Evolutionary conservation across 306 rosid species (phyloP).

Genomic region (Quercus agrifolia): DNA sequence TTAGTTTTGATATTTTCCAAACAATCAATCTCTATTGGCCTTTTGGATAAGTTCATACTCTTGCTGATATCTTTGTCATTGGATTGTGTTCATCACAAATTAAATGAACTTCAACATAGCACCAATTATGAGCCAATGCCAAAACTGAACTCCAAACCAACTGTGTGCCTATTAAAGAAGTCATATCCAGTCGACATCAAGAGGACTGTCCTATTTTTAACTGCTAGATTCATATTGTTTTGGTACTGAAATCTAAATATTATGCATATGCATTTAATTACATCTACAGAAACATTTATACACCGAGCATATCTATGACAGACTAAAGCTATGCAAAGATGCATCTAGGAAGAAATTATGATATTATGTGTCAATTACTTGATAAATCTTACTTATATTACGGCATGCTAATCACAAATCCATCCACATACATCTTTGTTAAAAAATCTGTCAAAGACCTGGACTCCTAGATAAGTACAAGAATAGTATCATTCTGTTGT

Average conservation of each 20-base stretch:
- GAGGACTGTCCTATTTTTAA: not conserved
- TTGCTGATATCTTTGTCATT: no score
- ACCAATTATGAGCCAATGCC: slow-evolving; percentile 14
- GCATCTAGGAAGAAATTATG: not conserved
- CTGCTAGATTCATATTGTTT: not conserved
- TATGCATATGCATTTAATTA: no score
- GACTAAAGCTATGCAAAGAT: not conserved
- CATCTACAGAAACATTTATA: not conserved
- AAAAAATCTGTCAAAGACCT: not conserved
- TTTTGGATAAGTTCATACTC: not conserved
- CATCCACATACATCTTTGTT: not conserved
- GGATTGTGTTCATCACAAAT: not conserved
- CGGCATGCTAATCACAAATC: not conserved
- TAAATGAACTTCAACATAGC: not conserved
- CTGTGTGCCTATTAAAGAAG: not conserved
- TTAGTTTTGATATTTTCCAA: not conserved
- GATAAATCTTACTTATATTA: not conserved
- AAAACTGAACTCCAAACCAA: not conserved
- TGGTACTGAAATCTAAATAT: not conserved
- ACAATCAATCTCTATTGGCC: not conserved
- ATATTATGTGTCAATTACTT: not conserved
- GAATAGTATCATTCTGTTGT: slow-evolving; percentile 15
- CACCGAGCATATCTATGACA: not conserved
- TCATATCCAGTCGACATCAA: not conserved
- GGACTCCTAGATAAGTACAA: not conserved